These are phyloP conservation scores for Cladosporium sp. DNA, from an alignment of 2,329 filamentous ascomycete genomes.

Conservation along the genomic window DNA sequence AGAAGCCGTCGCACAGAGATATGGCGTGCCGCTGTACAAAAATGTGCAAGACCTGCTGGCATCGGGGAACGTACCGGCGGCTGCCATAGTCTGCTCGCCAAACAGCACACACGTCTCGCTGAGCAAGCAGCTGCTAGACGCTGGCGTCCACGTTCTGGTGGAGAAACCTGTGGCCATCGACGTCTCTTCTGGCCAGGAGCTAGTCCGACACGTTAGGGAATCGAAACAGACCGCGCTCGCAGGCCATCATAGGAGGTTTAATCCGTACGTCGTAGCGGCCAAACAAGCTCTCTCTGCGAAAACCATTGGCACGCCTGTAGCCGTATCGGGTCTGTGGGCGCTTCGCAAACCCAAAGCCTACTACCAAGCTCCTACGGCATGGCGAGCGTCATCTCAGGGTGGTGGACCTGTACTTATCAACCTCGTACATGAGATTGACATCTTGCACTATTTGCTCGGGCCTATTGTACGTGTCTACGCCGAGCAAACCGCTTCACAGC, in stretches of 20 bases:
- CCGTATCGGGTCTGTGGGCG: constrained; percentile 58
- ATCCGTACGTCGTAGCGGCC: constrained; percentile 54
- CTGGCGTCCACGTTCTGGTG: constrained; percentile 55
- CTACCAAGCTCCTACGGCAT: constrained; percentile 50
- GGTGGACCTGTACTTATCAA: constrained; percentile 58
- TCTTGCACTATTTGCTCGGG: constrained; percentile 58
- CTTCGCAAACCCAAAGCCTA: constrained; percentile 54
- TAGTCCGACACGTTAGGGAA: constrained; percentile 31
- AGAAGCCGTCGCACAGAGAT: constrained; percentile 36
- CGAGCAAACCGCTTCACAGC: constrained; percentile 47
- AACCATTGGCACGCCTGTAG: constrained; percentile 50
- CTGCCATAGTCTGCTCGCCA: constrained; percentile 60
- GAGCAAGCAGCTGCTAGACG: constrained; percentile 49
- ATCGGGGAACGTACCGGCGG: constrained; percentile 47
- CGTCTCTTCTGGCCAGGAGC: constrained; percentile 38
- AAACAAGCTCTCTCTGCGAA: constrained; percentile 47
- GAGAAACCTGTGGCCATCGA: constrained; percentile 58
- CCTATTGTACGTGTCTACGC: constrained; percentile 54
- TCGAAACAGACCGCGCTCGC: constrained; percentile 46
- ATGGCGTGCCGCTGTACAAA: constrained; percentile 42
- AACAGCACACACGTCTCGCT: constrained; percentile 59
- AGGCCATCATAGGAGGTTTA: constrained; percentile 62
- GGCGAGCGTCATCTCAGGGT: constrained; percentile 48
- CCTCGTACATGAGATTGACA: constrained; percentile 61
- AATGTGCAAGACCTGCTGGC: constrained; percentile 48